Evolutionary conservation across 1,284 basidiomycete species (phyloP).

Genomic region (Moniliophthora roreri): DNA sequence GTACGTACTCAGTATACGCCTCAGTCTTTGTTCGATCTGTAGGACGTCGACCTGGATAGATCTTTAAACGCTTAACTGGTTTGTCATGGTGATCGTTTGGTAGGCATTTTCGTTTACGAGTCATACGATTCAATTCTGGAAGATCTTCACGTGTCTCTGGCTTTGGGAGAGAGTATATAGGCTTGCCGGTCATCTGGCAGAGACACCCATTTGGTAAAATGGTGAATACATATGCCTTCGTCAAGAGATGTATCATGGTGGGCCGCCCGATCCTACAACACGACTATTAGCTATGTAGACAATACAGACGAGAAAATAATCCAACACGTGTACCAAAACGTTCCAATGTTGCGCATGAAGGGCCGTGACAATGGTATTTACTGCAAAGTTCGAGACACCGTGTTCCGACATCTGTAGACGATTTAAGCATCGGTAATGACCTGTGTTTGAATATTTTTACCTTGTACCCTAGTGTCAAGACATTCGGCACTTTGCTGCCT

Average conservation of each 20-base stretch:
- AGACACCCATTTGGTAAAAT: constrained; percentile 77
- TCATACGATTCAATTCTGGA: neutral
- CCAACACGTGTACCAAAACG: constrained; percentile 58
- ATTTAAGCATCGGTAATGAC: neutral
- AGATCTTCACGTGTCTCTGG: constrained; percentile 16
- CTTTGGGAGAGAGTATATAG: constrained; percentile 51
- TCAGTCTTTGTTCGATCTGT: neutral
- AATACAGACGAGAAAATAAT: neutral
- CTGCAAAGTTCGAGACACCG: constrained; percentile 53
- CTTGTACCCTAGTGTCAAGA: constrained; percentile 1
- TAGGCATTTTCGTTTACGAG: constrained; percentile 20
- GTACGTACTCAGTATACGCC: neutral
- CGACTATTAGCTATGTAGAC: neutral
- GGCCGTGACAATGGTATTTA: constrained; percentile 75
- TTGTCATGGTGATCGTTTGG: constrained; percentile 15
- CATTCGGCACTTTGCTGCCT: neutral
- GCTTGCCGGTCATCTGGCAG: constrained; percentile 76
- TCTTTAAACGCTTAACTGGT: constrained; percentile 33
- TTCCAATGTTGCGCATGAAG: constrained; percentile 71
- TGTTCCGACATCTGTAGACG: neutral
- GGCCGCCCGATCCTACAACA: constrained; percentile 64
- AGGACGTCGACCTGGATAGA: constrained; percentile 10
- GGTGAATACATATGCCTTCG: constrained; percentile 70
- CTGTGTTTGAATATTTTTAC: neutral
- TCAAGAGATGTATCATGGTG: constrained; percentile 72